Base-by-base conservation (phyloP, 331 rosid species). In the Quercus tomentella region DNA sequence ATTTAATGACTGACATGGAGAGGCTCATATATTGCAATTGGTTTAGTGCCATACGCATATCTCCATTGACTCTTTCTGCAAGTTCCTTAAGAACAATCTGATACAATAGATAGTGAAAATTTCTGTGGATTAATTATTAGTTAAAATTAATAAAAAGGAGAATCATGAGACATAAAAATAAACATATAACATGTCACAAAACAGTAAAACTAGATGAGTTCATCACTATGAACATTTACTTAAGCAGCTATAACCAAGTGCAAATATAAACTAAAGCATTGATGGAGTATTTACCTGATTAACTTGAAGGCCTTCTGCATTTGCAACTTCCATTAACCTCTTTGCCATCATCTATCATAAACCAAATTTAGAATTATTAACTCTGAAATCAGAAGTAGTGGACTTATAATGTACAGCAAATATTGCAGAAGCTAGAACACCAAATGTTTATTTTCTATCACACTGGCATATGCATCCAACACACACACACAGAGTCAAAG, bases 11-110 rank as follows among this genome's bases (percentile, higher is more conserved):
- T 8, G 97, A 89, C 95, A 88, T 90, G 58, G 99, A 91, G 81
- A 93, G 88, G 89, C 99, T 89, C 97, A 95, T 91, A 80, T 91
- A 95, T 17, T 95, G 99, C 80, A 95, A 84, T 84, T 91, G 97
- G 78, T 95, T 95, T 80, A 93, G 73, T 56, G 99, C 98, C 99
- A 93, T 95, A 17, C 98, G 94, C 93, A 95, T 89, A 84, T 93
- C 99, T 77, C 99, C 98, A 75, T 90, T 85, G 73, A 88, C 97
- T 88, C 97, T 90, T 81, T 93, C 99, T 41, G 98, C 97, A 43
- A 93, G 92, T 79, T 91, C 99, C 92, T 90, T 94, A 65, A 95
- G 92, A 83, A 96, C 97, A 90, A 93, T 91, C 98, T 95, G 81
- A 67, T 68, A 76, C 75, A 73, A 82, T 30, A 43, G 23, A 43